Evolutionary conservation across 495 filamentous ascomycete species (phyloP).

Genomic region (Xylaria intraflava): DNA sequence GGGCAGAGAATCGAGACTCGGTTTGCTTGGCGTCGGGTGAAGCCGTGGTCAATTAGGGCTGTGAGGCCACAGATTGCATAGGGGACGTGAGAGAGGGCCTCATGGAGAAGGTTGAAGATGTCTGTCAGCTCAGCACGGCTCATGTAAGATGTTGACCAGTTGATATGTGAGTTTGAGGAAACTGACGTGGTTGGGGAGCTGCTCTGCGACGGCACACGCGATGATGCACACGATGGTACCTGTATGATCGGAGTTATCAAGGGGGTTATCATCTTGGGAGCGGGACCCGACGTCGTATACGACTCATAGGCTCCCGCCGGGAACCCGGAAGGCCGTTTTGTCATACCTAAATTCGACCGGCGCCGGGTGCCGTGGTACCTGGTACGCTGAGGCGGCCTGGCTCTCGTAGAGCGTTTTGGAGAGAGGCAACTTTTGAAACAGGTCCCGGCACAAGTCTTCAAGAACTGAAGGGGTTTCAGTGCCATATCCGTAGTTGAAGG

Average conservation of each 20-base stretch:
- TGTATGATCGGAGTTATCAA: too few relatives aligned
- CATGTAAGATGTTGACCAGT: slow-evolving; percentile 13
- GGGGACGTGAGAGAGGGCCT: slow-evolving; percentile 26
- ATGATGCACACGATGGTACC: neutral
- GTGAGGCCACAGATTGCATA: slow-evolving; percentile 36
- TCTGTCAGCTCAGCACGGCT: slow-evolving; percentile 11
- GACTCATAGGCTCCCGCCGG: neutral
- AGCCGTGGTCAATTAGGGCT: slow-evolving; percentile 33
- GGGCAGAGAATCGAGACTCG: slow-evolving; percentile 31
- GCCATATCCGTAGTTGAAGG: neutral
- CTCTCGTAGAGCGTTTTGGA: neutral
- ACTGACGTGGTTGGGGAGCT: neutral
- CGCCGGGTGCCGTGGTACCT: slow-evolving; percentile 4
- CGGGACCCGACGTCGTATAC: neutral
- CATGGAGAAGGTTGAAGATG: slow-evolving; percentile 28
- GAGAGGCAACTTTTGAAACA: neutral
- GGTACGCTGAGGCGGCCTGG: neutral
- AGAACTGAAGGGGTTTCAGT: neutral
- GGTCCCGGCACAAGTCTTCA: neutral
- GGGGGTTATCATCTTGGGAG: neutral
- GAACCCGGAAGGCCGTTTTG: neutral
- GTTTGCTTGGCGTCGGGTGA: slow-evolving; percentile 8
- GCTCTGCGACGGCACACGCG: neutral
- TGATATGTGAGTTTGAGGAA: neutral
- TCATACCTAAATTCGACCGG: slow-evolving; percentile 1